Conservation (phyloP, 129 eudicot species). For the Oenanthe sinensis region DNA sequence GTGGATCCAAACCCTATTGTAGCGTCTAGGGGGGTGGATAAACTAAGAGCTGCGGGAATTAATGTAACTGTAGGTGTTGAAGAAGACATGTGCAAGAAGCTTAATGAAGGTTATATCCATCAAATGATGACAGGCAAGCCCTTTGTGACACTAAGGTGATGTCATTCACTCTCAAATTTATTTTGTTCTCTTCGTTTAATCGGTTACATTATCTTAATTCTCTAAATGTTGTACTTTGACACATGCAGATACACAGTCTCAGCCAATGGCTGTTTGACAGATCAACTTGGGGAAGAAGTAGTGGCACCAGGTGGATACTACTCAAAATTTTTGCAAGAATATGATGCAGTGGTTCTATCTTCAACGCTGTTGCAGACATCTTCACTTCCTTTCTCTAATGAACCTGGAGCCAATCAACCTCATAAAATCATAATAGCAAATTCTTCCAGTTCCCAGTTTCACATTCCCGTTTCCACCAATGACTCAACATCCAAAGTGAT, state of each 20-base stretch:
- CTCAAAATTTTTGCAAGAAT: slow-evolving; percentile 68
- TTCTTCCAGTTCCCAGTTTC: slow-evolving; percentile 25
- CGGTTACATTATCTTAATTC: not conserved
- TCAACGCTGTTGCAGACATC: slow-evolving; percentile 26
- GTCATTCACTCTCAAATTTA: not conserved
- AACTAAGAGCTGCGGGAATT: slow-evolving; percentile 69
- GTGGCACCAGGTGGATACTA: slow-evolving; percentile 73
- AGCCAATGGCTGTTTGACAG: slow-evolving; percentile 39
- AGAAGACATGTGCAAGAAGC: slow-evolving; percentile 80
- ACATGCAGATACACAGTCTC: slow-evolving; percentile 76
- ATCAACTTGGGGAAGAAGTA: slow-evolving; percentile 54
- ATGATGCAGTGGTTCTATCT: slow-evolving; percentile 66
- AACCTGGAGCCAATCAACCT: slow-evolving; percentile 86
- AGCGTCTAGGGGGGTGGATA: slow-evolving; percentile 75
- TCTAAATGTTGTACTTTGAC: not conserved
- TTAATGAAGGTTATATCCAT: slow-evolving; percentile 83
- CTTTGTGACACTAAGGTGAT: slow-evolving; percentile 72
- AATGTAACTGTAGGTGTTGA: slow-evolving; percentile 74
- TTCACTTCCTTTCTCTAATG: slow-evolving; percentile 47
- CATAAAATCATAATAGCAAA: slow-evolving; percentile 48
- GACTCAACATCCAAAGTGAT: slow-evolving; percentile 39
- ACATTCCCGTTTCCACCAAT: slow-evolving; percentile 16
- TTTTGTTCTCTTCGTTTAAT: not conserved
- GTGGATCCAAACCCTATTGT: slow-evolving; percentile 96
- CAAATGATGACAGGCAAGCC: slow-evolving; percentile 78